Base-by-base conservation (phyloP, 1,139 yeast genomes). In the Lizanozyma gosingica region DNA sequence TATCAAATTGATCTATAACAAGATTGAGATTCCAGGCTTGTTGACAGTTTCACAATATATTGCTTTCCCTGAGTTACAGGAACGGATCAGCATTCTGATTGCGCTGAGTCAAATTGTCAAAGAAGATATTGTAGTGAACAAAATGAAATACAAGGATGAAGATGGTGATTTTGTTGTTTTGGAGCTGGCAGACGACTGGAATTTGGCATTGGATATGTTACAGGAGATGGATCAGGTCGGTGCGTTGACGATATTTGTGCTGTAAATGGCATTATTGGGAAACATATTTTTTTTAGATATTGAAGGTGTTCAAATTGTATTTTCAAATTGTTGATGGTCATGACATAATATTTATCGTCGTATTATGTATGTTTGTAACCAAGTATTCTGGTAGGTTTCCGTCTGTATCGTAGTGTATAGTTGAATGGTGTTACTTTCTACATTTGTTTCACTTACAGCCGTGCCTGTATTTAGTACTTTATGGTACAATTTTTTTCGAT, bases 151-250 rank as follows among this genome's bases (percentile, higher is more conserved):
- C 55, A 81, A 80, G 57, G 98, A 92, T 61, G 98, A 92, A 60
- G 98, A 92, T 57, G 97, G 94, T 15, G 98, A 92, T 58, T 83
- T 79, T 58, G 95, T 92, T 38, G 80, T 85, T 40, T 78, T 92
- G 64, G 87, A 81, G 52, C 78, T 90, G 35, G 85, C 83, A 47
- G 97, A 90, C 43, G 76, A 92, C 57, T 76, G 81, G 82, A 53
- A 54, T 18, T 65, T 76, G 46, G 80, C 80, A 3, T 61, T 71
- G 41, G 80, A 74, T 45, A 71, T 73, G 74, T 57, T 74, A 34
- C 71, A 68, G 18, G 78, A 74, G 42, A 49, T 65, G 35, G 57
- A 52, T 6, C 29, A 22, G 11, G 29, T 11, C 29, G 11, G 11
- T 22, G 29, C 29, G 29, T 22, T 22, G 29, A 22, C 29, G 6